These are phyloP conservation scores for Cornus controversa DNA, from an alignment of 148 eudicot genomes.

Conservation along the genomic window DNA sequence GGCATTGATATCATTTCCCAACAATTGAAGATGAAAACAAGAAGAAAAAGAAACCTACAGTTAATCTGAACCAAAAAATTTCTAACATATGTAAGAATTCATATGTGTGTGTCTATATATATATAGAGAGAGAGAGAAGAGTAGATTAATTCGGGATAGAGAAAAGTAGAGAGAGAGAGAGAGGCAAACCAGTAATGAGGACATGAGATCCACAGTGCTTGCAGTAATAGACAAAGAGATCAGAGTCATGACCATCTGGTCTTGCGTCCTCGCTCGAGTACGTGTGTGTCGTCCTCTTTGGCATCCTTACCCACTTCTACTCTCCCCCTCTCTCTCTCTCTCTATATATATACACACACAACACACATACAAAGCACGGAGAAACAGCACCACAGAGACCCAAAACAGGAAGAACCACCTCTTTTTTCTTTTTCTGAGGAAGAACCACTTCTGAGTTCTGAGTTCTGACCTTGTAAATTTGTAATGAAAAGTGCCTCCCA, in stretches of 20 bases:
- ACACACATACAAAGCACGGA: too few species aligned
- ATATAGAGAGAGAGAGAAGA: not conserved
- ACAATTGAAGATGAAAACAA: not conserved
- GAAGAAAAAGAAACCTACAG: too few species aligned
- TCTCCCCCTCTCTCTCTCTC: constrained; percentile 15
- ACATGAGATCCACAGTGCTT: constrained; percentile 92
- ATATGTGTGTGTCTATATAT: not conserved
- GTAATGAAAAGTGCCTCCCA: too few species aligned
- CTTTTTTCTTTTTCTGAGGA: too few species aligned
- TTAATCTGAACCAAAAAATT: not conserved
- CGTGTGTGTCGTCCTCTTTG: constrained; percentile 98
- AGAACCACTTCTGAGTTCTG: too few species aligned
- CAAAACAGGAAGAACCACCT: too few species aligned
- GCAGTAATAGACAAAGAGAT: constrained; percentile 97
- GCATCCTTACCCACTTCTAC: constrained; percentile 42
- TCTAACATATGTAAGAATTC: not conserved
- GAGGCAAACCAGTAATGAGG: constrained; percentile 76
- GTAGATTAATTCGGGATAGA: too few species aligned
- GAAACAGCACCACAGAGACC: too few species aligned
- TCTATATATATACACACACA: not conserved
- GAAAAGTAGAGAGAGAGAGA: not conserved
- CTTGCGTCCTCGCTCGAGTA: constrained; percentile 95
- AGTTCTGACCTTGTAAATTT: too few species aligned
- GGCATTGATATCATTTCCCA: not conserved
- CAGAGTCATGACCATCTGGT: constrained; percentile 82